Evolutionary conservation across 371 early-diverging fungal species (phyloP), one percentile per base, ranked within the genome.

Genomic region (Coemansia sp.): DNA sequence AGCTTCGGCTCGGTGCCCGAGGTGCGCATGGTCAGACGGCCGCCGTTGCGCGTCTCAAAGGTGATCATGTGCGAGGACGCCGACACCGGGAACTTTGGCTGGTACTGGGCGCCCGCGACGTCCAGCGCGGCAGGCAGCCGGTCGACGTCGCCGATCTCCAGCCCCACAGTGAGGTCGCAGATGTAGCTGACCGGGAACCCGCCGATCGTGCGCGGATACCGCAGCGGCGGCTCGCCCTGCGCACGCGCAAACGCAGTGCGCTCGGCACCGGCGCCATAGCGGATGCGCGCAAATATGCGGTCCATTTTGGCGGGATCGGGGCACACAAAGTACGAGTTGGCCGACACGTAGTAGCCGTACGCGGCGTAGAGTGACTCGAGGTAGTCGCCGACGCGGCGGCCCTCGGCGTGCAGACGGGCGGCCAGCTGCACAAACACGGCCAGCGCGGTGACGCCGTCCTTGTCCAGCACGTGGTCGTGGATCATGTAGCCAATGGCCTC

Each of bases 1-100:
- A 97, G 90, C 78, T 97, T 95, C 55, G 97, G 96, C 72, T 96
- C 97, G 2, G 97, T 97, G 12, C 97, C 97, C 61, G 88, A 91
- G 7, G 92, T 91, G 61, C 92, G 82, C 66, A 90, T 78, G 2
- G 91, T 92, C 55, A 90, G 83, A 20, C 86, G 86, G 14, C 86
- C 84, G 39, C 85, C 83, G 56, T 89, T 86, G 40, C 89, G 87
- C 16, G 91, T 82, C 54, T 82, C 79, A 77, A 97, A 93, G 0
- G 96, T 96, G 43, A 97, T 88, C 97, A 97, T 96, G 49, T 96
- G 93, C 2, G 94, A 85, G 2, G 88, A 82, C 0, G 86, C 61
- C 2, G 94, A 91, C 4, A 89, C 88, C 3, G 94, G 93, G 50
- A 96, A 78, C 0, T 75, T 78, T 4, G 95, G 94, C 30, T 31